Evolutionary conservation across 2,329 filamentous ascomycete genomes (phyloP).

Genomic region (Neospermospora avenae): DNA sequence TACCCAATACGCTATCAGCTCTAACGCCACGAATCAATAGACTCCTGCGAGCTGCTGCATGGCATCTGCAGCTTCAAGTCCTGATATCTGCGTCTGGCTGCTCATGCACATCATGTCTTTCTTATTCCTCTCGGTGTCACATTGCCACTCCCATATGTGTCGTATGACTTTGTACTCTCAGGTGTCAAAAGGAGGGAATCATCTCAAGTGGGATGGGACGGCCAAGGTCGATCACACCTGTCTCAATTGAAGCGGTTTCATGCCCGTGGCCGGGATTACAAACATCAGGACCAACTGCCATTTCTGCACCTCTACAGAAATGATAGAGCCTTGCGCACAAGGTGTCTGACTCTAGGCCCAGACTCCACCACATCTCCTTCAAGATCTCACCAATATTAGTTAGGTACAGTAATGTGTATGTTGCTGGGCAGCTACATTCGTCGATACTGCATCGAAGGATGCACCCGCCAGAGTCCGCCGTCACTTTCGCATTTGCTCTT

Average conservation of each 20-base stretch:
- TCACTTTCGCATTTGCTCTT: background rate
- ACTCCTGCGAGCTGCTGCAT: background rate
- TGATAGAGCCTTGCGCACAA: background rate
- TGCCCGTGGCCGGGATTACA: background rate
- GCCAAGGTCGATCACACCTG: too few species aligned
- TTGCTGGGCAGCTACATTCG: background rate
- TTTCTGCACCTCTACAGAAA: background rate
- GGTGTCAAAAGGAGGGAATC: too few species aligned
- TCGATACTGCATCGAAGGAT: background rate
- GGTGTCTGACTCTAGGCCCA: background rate
- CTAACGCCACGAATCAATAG: constrained; percentile 1
- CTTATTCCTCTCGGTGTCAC: background rate
- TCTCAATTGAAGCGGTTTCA: background rate
- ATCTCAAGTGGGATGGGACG: background rate
- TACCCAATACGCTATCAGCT: background rate
- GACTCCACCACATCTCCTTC: background rate
- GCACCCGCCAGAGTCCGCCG: background rate
- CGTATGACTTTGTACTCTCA: too few species aligned
- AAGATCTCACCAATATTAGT: background rate
- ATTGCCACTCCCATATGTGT: too few species aligned
- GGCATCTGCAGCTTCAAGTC: background rate
- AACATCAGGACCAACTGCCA: background rate
- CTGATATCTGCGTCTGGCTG: background rate
- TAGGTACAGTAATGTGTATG: background rate
- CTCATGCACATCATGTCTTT: background rate